These are phyloP conservation scores for Xylariaceae sp. DNA, from an alignment of 2,329 filamentous ascomycete species.

Conservation along the genomic window DNA sequence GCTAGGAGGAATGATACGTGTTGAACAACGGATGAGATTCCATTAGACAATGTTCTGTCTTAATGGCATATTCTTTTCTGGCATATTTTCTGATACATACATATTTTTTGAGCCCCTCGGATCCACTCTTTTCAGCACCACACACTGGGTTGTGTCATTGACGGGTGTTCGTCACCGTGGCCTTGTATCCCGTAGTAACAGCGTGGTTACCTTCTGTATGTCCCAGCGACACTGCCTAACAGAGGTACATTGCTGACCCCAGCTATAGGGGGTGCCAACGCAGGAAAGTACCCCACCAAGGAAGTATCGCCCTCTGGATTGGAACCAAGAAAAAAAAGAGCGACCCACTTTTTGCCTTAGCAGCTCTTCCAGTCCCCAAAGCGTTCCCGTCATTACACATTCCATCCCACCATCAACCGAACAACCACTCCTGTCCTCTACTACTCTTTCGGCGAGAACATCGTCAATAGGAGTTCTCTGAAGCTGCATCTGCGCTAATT, in stretches of 20 bases:
- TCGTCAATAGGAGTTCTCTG: neutral
- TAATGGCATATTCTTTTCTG: too few relatives aligned
- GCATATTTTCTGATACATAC: too few relatives aligned
- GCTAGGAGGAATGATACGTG: neutral
- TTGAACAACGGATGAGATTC: neutral
- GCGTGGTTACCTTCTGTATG: too few relatives aligned
- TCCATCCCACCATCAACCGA: neutral
- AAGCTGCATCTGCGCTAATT: neutral
- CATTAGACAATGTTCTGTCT: neutral
- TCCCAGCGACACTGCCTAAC: too few relatives aligned
- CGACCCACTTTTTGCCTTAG: slow-evolving; percentile 9
- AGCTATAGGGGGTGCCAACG: too few relatives aligned
- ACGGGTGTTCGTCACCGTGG: too few relatives aligned
- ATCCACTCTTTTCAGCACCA: too few relatives aligned
- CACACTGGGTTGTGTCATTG: too few relatives aligned
- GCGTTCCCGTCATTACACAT: slow-evolving; percentile 3
- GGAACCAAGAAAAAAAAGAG: slow-evolving; percentile 11
- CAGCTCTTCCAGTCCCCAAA: slow-evolving; percentile 15
- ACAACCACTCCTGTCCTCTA: neutral
- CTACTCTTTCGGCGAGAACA: neutral
- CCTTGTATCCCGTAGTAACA: too few relatives aligned
- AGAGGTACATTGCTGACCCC: too few relatives aligned
- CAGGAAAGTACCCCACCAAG: neutral
- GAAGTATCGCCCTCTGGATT: neutral
- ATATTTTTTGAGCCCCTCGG: too few relatives aligned